phyloP scores from a whole-genome alignment of 805 yeast genomes.

The Saccharomycopsis capsularis region DNA sequence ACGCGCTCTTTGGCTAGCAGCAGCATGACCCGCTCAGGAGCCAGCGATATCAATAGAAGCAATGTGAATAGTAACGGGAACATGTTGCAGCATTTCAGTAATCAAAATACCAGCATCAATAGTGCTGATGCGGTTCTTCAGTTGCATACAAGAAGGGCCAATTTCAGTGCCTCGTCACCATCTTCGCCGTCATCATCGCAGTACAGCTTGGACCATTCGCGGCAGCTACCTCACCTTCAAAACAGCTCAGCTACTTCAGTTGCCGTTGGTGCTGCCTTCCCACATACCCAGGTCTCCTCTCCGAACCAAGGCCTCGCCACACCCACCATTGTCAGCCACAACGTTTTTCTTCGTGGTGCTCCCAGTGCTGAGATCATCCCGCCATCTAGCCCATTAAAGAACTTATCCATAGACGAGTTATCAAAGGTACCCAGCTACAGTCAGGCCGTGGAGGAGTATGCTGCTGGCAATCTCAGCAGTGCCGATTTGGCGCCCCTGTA shows the following conservation, averaged over 20 bases:
- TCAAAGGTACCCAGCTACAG: conserved; percentile 79
- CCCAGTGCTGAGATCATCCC: neutral
- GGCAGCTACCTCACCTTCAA: too few species aligned
- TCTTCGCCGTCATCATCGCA: too few species aligned
- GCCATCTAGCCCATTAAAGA: neutral
- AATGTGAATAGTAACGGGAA: neutral
- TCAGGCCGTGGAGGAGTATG: conserved; percentile 54
- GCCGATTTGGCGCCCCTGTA: neutral
- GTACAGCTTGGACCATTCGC: too few species aligned
- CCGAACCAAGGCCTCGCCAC: too few species aligned
- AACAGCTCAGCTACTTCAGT: neutral
- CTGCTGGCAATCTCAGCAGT: neutral
- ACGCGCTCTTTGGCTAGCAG: neutral
- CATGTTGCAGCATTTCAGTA: neutral
- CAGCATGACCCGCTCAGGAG: neutral
- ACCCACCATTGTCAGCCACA: conserved; percentile 29
- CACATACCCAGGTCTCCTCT: neutral
- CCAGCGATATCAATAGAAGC: too few species aligned
- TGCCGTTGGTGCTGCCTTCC: neutral
- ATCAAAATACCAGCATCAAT: too few species aligned
- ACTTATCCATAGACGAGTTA: conserved; percentile 27
- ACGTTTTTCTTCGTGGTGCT: too few species aligned
- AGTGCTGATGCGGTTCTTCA: too few species aligned
- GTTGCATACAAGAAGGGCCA: neutral
- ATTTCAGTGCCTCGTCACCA: neutral